Evolutionary conservation across 441 rosid species (phyloP).

Genomic region (Gossypium aridum): DNA sequence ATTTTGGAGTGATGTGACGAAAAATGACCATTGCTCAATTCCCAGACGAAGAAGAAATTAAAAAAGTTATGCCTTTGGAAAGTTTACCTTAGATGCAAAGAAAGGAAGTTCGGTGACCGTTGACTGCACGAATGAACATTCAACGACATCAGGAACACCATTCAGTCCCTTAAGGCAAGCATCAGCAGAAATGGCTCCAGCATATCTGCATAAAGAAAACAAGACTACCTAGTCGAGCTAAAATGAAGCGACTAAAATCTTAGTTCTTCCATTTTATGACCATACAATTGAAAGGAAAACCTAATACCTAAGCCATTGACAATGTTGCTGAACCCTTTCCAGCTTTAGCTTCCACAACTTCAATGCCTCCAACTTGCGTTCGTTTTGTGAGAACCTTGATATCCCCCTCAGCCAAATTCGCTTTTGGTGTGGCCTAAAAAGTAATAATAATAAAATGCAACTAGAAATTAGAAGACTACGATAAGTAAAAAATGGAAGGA

Average conservation of each 20-base stretch:
- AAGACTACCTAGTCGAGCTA: background rate
- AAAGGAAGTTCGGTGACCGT: constrained; percentile 77
- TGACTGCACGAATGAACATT: constrained; percentile 83
- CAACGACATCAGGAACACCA: constrained; percentile 80
- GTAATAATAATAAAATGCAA: background rate
- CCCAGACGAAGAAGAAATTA: background rate
- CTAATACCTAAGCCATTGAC: constrained; percentile 85
- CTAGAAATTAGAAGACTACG: constrained; percentile 6
- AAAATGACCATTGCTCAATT: background rate
- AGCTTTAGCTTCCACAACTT: constrained; percentile 95
- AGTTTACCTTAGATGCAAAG: constrained; percentile 86
- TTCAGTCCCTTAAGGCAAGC: constrained; percentile 92
- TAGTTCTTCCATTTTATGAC: background rate
- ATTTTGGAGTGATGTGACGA: background rate
- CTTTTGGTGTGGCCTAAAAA: constrained; percentile 78
- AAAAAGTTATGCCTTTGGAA: background rate
- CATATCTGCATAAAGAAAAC: constrained; percentile 47
- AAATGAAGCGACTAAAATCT: background rate
- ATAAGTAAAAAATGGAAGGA: background rate
- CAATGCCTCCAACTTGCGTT: constrained; percentile 95
- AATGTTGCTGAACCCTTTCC: constrained; percentile 96
- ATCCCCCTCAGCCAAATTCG: constrained; percentile 56
- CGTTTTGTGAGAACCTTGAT: constrained; percentile 79
- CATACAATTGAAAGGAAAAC: background rate
- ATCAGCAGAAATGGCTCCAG: constrained; percentile 92